Percentiles rank a stretch among this genome's conserved stretches.
phyloP scores from a whole-genome alignment of 345 rosid genomes.

The Rhodamnia argentea region DNA sequence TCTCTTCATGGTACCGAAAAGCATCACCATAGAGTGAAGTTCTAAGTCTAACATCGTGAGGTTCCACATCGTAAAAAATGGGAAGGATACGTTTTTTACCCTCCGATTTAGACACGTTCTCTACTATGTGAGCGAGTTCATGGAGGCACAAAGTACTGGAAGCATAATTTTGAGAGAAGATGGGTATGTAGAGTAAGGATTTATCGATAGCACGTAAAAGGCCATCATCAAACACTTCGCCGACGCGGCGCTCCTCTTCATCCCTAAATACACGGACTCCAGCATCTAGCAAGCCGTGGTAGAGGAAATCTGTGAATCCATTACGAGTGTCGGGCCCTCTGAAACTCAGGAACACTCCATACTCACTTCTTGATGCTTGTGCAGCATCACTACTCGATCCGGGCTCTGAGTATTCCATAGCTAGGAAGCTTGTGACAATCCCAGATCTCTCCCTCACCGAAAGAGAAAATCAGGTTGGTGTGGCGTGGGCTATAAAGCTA shows the following conservation, averaged over 20 bases:
- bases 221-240: not conserved
- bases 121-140: not conserved
- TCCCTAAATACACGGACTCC: no score
- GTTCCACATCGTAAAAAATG: not conserved
- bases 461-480: no score
- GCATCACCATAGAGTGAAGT: not conserved
- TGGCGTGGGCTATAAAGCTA: no score
- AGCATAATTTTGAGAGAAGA: not conserved
- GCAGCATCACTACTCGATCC: no score
- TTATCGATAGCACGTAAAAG: not conserved
- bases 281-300: no score
- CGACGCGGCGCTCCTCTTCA: not conserved
- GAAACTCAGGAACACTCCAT: no score
- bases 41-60: not conserved
- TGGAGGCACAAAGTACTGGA: not conserved
- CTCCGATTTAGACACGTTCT: not conserved
- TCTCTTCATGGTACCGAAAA: not conserved
- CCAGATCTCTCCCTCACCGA: no score
- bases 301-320: no score
- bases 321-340: no score
- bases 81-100: not conserved
- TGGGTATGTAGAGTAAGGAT: not conserved
- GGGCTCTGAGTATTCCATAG: no score
- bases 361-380: no score
- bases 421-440: no score